These are phyloP conservation scores for Coffea eugenioides DNA, from an alignment of 257 asterid genomes.

Conservation along the genomic window DNA sequence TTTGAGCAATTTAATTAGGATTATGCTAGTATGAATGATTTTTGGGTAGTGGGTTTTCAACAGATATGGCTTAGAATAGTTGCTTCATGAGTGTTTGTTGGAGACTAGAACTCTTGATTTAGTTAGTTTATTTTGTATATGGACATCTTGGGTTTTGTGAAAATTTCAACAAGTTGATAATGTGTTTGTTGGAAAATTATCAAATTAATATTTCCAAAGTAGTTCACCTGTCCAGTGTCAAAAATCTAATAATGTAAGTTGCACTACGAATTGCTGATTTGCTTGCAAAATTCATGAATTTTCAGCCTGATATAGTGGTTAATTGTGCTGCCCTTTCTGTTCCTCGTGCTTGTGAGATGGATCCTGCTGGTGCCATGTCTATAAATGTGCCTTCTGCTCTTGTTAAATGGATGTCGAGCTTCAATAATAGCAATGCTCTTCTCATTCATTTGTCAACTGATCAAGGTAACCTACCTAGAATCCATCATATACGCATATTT, in stretches of 20 bases:
- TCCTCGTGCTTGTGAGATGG: constrained; percentile 86
- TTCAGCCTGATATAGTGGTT: constrained; percentile 92
- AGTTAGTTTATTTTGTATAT: background rate
- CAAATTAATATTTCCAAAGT: background rate
- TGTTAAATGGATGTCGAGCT: constrained; percentile 77
- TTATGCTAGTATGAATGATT: background rate
- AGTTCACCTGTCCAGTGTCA: background rate
- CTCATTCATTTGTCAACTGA: constrained; percentile 91
- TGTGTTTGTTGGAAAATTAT: background rate
- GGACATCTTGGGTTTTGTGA: background rate
- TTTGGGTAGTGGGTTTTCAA: background rate
- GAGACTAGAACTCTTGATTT: background rate
- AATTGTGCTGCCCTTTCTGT: constrained; percentile 93
- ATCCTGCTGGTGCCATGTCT: constrained; percentile 81
- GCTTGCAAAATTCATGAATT: constrained; percentile 12
- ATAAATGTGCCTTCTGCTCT: constrained; percentile 77
- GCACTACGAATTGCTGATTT: constrained; percentile 13
- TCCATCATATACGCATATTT: background rate
- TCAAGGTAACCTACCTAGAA: constrained; percentile 56
- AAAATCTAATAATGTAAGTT: background rate
- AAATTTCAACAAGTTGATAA: background rate
- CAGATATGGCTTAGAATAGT: background rate
- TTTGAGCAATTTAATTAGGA: background rate
- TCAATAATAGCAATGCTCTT: constrained; percentile 38
- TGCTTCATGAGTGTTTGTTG: background rate